Percentiles rank a stretch among this genome's conserved stretches.
Conservation (phyloP, 129 eudicot genomes). For the Arctium lappa region DNA sequence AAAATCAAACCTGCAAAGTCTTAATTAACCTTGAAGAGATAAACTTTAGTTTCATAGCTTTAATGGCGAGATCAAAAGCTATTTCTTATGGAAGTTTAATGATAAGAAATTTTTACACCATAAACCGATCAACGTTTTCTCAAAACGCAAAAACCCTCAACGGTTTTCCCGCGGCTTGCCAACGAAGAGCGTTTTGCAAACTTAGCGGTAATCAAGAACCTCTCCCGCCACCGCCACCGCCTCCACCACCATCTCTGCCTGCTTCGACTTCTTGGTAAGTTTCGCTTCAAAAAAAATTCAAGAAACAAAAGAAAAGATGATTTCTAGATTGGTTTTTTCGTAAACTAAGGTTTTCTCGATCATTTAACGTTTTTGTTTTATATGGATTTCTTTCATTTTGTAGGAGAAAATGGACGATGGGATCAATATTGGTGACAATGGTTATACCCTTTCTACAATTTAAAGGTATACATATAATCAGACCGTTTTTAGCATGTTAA, state of each 20-base stretch:
- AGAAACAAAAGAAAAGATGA: neutral
- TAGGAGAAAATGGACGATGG: conserved; percentile 30
- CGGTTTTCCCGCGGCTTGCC: neutral
- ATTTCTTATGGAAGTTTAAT: conserved; percentile 7
- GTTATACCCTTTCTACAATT: conserved; percentile 27
- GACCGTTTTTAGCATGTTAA: too few relatives aligned
- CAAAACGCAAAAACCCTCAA: conserved; percentile 6
- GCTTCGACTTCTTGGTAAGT: conserved; percentile 21
- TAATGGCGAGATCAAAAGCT: conserved; percentile 30
- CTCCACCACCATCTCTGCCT: neutral
- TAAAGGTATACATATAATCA: conserved; percentile 19
- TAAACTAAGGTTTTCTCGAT: neutral
- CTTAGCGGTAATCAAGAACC: conserved; percentile 15
- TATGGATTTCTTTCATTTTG: neutral
- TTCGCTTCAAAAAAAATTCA: neutral
- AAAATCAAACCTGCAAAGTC: conserved; percentile 7
- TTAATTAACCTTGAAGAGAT: neutral
- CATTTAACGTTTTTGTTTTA: neutral
- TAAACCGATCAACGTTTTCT: neutral
- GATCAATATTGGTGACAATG: conserved; percentile 7
- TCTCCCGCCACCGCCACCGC: conserved; percentile 11
- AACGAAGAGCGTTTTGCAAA: conserved; percentile 17
- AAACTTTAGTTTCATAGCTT: neutral
- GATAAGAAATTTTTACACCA: conserved; percentile 16
- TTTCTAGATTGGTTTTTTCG: neutral